Evolutionary conservation across 768 basidiomycete genomes (phyloP).

Genomic region (Megacollybia marginata): DNA sequence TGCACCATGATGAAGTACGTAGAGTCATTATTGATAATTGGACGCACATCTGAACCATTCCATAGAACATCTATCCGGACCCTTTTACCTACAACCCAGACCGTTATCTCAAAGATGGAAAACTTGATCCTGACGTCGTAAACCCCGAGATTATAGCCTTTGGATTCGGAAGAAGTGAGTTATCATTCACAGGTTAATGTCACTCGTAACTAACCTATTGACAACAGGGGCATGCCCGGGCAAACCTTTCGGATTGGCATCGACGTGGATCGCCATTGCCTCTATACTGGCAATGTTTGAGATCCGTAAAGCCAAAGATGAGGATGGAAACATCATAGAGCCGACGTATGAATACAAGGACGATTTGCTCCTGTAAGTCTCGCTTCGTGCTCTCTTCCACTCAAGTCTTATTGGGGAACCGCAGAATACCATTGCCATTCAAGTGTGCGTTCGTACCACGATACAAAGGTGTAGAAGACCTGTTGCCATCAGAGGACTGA

Average conservation of each 20-base stretch:
- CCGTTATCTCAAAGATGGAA: conserved; percentile 14
- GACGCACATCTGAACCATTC: background rate
- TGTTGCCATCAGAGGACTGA: no score
- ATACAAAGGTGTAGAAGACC: background rate
- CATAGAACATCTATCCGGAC: conserved; percentile 15
- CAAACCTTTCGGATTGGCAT: conserved; percentile 3
- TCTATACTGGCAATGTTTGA: conserved; percentile 17
- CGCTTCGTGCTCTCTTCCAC: background rate
- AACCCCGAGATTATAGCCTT: conserved; percentile 4
- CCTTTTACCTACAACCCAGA: conserved; percentile 19
- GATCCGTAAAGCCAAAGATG: conserved; percentile 9
- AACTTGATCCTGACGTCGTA: conserved; percentile 3
- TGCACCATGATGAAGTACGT: conserved; percentile 17
- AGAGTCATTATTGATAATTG: background rate
- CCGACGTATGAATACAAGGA: conserved; percentile 4
- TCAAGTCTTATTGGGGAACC: background rate
- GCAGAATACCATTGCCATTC: conserved; percentile 5
- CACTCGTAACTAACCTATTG: background rate
- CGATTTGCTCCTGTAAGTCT: background rate
- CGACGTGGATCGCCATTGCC: conserved; percentile 10
- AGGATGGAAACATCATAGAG: conserved; percentile 8
- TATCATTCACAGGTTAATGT: background rate
- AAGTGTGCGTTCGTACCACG: conserved; percentile 2
- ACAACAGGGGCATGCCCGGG: conserved; percentile 5
- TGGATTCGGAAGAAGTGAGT: conserved; percentile 4